These are phyloP conservation scores for Dendrobium officinale DNA, from an alignment of 106 monocot genomes.

Conservation along the genomic window DNA sequence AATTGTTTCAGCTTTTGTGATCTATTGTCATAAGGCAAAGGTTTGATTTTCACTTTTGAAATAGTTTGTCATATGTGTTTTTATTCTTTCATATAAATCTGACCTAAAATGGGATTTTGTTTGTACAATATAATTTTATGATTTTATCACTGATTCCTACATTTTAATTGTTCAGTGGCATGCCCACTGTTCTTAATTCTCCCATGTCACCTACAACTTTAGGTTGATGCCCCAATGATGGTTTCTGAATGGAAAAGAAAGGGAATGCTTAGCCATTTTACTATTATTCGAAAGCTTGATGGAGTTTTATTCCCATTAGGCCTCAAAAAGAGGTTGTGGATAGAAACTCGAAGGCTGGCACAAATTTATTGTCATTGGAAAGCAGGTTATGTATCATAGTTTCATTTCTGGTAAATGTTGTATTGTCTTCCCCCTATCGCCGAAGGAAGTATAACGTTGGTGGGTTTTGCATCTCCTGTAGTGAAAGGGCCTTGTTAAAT, in stretches of 20 bases:
- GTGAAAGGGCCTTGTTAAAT: constrained; percentile 92
- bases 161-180: neutral
- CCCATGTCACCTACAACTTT: neutral
- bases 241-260: constrained; percentile 62
- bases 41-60: constrained; percentile 22
- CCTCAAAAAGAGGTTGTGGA: constrained; percentile 59
- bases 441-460: neutral
- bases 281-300: constrained; percentile 84
- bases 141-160: neutral
- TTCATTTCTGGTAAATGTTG: neutral
- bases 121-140: neutral
- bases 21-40: constrained; percentile 86
- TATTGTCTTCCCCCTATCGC: neutral
- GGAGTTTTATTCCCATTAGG: constrained; percentile 86
- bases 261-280: constrained; percentile 65
- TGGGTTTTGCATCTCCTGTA: constrained; percentile 22
- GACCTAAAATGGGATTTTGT: neutral
- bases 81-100: neutral
- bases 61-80: neutral
- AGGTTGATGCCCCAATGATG: constrained; percentile 92
- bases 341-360: constrained; percentile 62
- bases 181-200: neutral
- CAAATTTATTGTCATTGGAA: constrained; percentile 50
- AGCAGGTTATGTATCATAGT: constrained; percentile 37
- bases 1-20: constrained; percentile 80